Evolutionary conservation across 1,284 basidiomycete genomes (phyloP), one percentile per base, ranked within the genome.

Genomic region (Ganoderma leucocontextum): DNA sequence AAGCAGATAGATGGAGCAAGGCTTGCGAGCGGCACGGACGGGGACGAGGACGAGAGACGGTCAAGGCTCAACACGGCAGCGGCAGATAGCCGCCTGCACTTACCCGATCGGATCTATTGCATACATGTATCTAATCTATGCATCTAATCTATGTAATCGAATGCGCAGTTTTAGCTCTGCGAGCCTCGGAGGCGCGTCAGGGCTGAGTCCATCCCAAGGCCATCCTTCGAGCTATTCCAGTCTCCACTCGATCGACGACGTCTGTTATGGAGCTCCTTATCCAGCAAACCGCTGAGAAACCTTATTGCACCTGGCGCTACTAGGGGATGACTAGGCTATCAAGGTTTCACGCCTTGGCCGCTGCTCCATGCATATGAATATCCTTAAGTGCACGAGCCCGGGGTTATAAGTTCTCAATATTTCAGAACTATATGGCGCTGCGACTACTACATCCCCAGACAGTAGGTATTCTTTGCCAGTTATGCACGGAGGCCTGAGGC

Each of bases 61-160:
- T 55, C 42, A 36, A 64, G 58, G 67, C 68, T 63, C 47, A 69
- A 67, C 66, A 38, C 39, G 33, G 41, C 10, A 47, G n/a, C 4
- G n/a, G 12, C 3, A 63, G 63, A 69, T 69, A 71, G 70, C 41
- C 67, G 70, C 67, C 61, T 33, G 44, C 17, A 1, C 8, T 17
- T 39, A 69, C 47, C 35, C 42, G 39, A 60, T 52, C 35, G 38
- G 36, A 52, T 39, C 15, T 65, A 29, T 53, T 25, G 29, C 29
- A 29, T 29, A 29, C 36, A 8, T 59, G 39, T 17, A 39, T 58
- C 35, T 57, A 47, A 67, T 63, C 61, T 67, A 8, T 59, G 39
- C 9, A 39, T 58, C 35, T 57, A 47, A 67, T 63, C 61, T 67
- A 29, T 29, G 29, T 29, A 64, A 64, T 64, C 63, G 15, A 55